Conservation (phyloP, 805 yeast species). For the Candida xyloterini region DNA sequence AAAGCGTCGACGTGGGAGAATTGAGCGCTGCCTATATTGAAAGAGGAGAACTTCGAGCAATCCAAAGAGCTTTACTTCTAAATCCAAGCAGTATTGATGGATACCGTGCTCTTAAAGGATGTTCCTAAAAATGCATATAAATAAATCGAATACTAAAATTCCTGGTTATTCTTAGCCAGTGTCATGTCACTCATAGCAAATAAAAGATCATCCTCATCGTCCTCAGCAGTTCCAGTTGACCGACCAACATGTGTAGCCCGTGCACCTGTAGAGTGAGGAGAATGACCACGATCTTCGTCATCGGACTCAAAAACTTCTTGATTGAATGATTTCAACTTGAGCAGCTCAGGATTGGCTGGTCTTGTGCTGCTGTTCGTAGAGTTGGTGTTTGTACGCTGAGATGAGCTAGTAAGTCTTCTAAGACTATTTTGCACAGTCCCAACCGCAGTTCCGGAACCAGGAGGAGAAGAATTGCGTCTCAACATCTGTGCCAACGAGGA, state of each 20-base stretch:
- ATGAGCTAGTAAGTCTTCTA: constrained; percentile 15
- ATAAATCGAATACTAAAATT: constrained; percentile 13
- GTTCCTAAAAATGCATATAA: constrained; percentile 5
- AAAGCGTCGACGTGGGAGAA: constrained; percentile 47
- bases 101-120: constrained; percentile 16
- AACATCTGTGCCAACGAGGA: constrained; percentile 19
- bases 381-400: constrained; percentile 19
- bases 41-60: constrained; percentile 46
- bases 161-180: constrained; percentile 27
- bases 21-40: constrained; percentile 51
- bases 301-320: constrained; percentile 34
- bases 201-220: constrained; percentile 64
- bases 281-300: constrained; percentile 28
- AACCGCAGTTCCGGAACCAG: constrained; percentile 11
- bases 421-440: constrained; percentile 10
- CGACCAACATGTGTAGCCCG: constrained; percentile 4
- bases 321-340: constrained; percentile 31
- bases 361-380: constrained; percentile 14
- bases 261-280: constrained; percentile 8
- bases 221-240: constrained; percentile 33
- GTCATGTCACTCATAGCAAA: constrained; percentile 77
- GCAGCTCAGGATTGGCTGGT: constrained; percentile 25
- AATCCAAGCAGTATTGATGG: constrained; percentile 48
- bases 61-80: constrained; percentile 68
- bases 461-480: constrained; percentile 18